Evolutionary conservation across 148 eudicot genomes (phyloP).

Genomic region (Camellia lanceoleosa): DNA sequence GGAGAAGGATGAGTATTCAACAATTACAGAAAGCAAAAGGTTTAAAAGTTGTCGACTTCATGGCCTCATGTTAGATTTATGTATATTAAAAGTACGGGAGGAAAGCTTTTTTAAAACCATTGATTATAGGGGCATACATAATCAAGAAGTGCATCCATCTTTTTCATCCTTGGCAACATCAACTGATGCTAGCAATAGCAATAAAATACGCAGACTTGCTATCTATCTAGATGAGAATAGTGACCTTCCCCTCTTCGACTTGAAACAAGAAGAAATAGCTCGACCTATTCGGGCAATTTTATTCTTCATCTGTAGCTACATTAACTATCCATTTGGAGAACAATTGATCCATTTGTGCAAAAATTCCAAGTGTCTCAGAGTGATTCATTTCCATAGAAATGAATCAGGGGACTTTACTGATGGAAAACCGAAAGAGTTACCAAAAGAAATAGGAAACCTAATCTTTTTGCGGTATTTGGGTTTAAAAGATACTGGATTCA

Average conservation of each 20-base stretch:
- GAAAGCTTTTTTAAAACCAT: not conserved
- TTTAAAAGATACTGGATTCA: not conserved
- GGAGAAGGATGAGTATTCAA: not conserved
- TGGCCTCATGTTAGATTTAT: constrained; percentile 1
- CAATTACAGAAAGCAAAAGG: too few relatives aligned
- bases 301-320: too few relatives aligned
- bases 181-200: not conserved
- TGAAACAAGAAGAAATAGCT: too few relatives aligned
- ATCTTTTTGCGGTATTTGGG: constrained; percentile 16
- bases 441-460: constrained; percentile 3
- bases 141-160: not conserved
- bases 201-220: not conserved
- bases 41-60: not conserved
- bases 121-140: not conserved
- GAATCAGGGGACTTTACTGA: too few relatives aligned
- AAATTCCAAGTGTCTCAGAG: too few relatives aligned
- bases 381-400: too few relatives aligned
- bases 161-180: not conserved
- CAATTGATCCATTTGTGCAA: too few relatives aligned
- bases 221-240: too few relatives aligned
- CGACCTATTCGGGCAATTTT: too few relatives aligned
- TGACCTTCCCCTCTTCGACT: too few relatives aligned
- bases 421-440: not conserved
- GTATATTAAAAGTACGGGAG: not conserved
- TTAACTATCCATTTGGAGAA: too few relatives aligned